phyloP scores from a whole-genome alignment of 1,284 basidiomycete species.

The Leccinum fuscescens region DNA sequence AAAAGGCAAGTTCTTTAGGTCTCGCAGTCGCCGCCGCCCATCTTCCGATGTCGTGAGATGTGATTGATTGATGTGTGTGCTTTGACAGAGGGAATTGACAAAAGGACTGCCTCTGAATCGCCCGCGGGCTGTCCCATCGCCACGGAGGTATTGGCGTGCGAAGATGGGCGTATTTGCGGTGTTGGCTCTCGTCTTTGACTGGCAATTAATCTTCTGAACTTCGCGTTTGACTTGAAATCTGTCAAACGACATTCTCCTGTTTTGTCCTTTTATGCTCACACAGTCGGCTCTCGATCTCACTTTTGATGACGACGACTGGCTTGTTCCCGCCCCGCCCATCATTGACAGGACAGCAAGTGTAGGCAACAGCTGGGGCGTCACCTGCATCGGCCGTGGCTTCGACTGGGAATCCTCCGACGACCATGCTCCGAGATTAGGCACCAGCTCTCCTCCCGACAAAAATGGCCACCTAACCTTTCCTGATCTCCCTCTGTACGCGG shows the following conservation, averaged over 20 bases:
- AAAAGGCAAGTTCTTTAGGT: background rate
- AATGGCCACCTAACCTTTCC: constrained; percentile 6
- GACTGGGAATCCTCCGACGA: constrained; percentile 57
- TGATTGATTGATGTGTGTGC: background rate
- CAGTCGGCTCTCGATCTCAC: constrained; percentile 56
- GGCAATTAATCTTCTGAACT: background rate
- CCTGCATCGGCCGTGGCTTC: constrained; percentile 78
- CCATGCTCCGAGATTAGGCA: constrained; percentile 20
- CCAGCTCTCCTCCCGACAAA: constrained; percentile 8
- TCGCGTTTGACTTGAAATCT: constrained; percentile 4
- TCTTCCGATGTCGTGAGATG: background rate
- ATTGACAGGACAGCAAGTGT: constrained; percentile 65
- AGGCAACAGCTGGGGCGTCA: constrained; percentile 77
- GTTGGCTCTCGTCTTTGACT: background rate
- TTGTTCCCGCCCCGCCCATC: constrained; percentile 44
- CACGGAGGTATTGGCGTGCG: constrained; percentile 12
- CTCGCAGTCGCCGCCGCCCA: background rate
- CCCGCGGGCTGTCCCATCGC: background rate
- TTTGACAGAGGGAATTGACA: background rate
- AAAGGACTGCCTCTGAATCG: background rate
- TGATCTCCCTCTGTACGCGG: constrained; percentile 13
- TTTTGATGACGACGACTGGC: constrained; percentile 65
- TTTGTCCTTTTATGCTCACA: constrained; percentile 48
- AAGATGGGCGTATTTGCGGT: constrained; percentile 12
- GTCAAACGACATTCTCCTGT: background rate